These are phyloP conservation scores for Perkinsus marinus DNA, from an alignment of 169 alveolate genomes.

Conservation along the genomic window DNA sequence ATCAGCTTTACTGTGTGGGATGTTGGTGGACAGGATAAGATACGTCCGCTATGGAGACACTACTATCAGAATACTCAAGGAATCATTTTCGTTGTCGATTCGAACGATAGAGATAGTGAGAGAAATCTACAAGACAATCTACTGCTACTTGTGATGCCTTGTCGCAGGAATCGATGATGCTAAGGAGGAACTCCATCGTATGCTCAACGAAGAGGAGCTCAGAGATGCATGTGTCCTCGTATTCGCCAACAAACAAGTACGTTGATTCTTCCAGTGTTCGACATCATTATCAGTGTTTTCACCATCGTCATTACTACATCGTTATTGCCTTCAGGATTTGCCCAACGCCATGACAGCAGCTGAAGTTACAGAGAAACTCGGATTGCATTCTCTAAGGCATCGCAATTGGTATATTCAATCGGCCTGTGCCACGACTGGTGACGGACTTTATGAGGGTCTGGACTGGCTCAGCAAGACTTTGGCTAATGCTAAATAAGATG, in stretches of 20 bases:
- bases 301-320: too few relatives aligned
- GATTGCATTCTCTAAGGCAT: slow-evolving; percentile 69
- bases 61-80: slow-evolving; percentile 86
- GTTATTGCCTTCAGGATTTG: slow-evolving; percentile 69
- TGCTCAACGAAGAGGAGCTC: slow-evolving; percentile 76
- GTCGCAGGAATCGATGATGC: slow-evolving; percentile 14
- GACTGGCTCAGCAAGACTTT: slow-evolving; percentile 76
- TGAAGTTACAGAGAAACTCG: slow-evolving; percentile 88
- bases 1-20: slow-evolving; percentile 89
- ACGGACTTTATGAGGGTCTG: slow-evolving; percentile 95
- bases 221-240: slow-evolving; percentile 90
- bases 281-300: too few relatives aligned
- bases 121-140: too few relatives aligned
- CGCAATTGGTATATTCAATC: slow-evolving; percentile 83
- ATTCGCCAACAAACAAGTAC: slow-evolving; percentile 87
- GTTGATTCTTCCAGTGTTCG: neutral
- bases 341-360: slow-evolving; percentile 92
- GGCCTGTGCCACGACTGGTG: slow-evolving; percentile 97
- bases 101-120: slow-evolving; percentile 80
- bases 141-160: too few relatives aligned
- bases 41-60: slow-evolving; percentile 57
- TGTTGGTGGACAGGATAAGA: slow-evolving; percentile 91
- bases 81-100: slow-evolving; percentile 86
- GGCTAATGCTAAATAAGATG: neutral
- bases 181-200: slow-evolving; percentile 44